Evolutionary conservation across 768 basidiomycete genomes (phyloP), one percentile per base, ranked within the genome.

Genomic region (Naganishia vishniacii): DNA sequence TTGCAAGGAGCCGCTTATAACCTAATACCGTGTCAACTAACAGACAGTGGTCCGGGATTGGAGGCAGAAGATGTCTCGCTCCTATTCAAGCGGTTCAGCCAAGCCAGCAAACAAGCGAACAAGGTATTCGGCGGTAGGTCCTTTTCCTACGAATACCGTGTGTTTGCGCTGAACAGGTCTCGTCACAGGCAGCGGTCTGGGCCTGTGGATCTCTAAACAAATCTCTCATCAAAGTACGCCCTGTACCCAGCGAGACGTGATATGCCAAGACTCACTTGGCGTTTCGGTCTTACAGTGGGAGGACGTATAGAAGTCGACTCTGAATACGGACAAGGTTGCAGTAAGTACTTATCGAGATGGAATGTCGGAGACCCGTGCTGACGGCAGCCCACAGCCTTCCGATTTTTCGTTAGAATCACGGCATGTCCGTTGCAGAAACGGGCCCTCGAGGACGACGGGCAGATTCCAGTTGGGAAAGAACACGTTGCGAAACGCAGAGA

Each of bases 81-180:
- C 58, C 68, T 80, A 13, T 80, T 80, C 72, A 73, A 75, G 66
- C 67, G 77, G n/a, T 80, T 80, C 71, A 76, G 70, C 47, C 79
- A 78, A 69, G 79, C 76, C 37, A 65, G 74, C 48, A 70, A 42
- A 56, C 58, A 26, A 63, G 37, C 29, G 28, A 69, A 68, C 68
- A 31, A 74, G 68, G 46, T 73, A 41, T 78, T 73, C 65, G 72
- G 70, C 5, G 74, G 74, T 34, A 71, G 62, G 20, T 11, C 26
- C 1, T 28, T 25, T n/a, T 23, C 20, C 34, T 12, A 11, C 32
- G 11, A 23, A 15, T 15, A 3, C 32, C 3, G 8, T 25, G 7
- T n/a, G 34, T 40, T 6, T 25, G 9, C 2, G 49, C 56, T 71
- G 66, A 75, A 72, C 34, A 67, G 68, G 64, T 31, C 64, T 67